A percentile compares a stretch with the other conserved stretches of the same genome.
phyloP scores from a whole-genome alignment of 106 monocot genomes.

The Dioscorea dumetorum region DNA sequence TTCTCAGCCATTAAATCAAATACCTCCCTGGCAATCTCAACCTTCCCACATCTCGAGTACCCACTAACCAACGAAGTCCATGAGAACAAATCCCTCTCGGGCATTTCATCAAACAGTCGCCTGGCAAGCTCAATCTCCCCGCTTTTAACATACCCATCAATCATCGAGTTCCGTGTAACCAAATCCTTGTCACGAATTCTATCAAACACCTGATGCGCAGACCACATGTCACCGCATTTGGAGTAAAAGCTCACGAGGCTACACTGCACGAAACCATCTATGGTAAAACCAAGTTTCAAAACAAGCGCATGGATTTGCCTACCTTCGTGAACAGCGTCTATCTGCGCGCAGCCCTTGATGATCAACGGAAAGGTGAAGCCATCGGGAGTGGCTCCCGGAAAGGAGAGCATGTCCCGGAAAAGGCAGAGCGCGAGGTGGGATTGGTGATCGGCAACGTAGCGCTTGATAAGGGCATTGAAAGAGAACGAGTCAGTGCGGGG shows the following conservation, averaged over 20 bases:
- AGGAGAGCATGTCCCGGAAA: slow-evolving; percentile 10
- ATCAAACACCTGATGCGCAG: slow-evolving; percentile 18
- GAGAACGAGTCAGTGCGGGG: slow-evolving; percentile 10
- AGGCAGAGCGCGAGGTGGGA: slow-evolving; percentile 10
- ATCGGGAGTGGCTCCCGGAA: slow-evolving; percentile 2
- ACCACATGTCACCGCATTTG: slow-evolving; percentile 10
- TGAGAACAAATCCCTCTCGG: slow-evolving; percentile 9
- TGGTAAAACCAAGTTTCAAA: slow-evolving; percentile 7
- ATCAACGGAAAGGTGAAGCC: slow-evolving; percentile 12
- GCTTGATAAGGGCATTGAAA: slow-evolving; percentile 19
- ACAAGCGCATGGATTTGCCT: slow-evolving; percentile 13
- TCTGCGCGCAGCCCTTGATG: slow-evolving; percentile 18
- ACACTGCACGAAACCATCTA: slow-evolving; percentile 13
- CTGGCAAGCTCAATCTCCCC: slow-evolving; percentile 1
- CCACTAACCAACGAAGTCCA: slow-evolving; percentile 19
- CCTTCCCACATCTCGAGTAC: slow-evolving; percentile 10
- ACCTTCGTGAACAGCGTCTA: slow-evolving; percentile 10
- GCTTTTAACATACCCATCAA: slow-evolving; percentile 10
- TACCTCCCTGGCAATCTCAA: slow-evolving; percentile 1
- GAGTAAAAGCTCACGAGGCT: slow-evolving; percentile 16
- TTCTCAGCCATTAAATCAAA: slow-evolving; percentile 9
- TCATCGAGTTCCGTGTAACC: slow-evolving; percentile 12
- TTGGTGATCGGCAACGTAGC: slow-evolving; percentile 2
- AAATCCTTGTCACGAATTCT: slow-evolving; percentile 5
- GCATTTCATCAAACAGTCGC: slow-evolving; percentile 16